Percentiles rank a stretch among this genome's conserved stretches.
phyloP scores from a whole-genome alignment of 2,329 filamentous ascomycete genomes.

The Beauveria medogensis region DNA sequence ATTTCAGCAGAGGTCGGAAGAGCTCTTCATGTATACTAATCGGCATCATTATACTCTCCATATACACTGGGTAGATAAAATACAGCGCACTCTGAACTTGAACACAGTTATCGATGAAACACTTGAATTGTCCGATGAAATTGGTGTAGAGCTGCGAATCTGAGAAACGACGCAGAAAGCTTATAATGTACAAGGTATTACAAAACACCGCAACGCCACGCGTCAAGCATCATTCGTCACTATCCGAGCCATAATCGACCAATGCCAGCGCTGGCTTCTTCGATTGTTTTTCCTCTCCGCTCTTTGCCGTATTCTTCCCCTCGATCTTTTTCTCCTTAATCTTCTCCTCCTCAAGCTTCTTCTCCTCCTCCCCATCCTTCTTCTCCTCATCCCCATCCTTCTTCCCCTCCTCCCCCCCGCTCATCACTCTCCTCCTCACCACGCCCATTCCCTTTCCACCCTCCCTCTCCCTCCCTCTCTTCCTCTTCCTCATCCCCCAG shows the following conservation, averaged over 20 bases:
- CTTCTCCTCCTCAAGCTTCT: neutral
- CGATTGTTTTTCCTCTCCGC: neutral
- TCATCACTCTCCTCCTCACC: conserved; percentile 13
- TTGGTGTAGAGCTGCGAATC: too few relatives aligned
- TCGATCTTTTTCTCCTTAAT: conserved; percentile 10
- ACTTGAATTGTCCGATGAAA: too few relatives aligned
- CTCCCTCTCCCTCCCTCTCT: conserved; percentile 21
- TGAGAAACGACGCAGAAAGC: too few relatives aligned
- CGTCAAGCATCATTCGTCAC: conserved; percentile 28
- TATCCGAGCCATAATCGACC: conserved; percentile 50
- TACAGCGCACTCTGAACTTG: neutral
- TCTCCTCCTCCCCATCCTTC: too few relatives aligned
- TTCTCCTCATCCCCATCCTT: conserved; percentile 13
- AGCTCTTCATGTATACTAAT: conserved; percentile 12
- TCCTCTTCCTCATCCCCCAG: conserved; percentile 19
- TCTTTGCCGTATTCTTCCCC: conserved; percentile 17
- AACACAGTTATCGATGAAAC: too few relatives aligned
- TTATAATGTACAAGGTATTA: neutral
- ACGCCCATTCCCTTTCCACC: conserved; percentile 8
- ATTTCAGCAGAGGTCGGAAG: neutral
- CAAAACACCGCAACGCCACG: conserved; percentile 6
- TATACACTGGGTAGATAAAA: neutral
- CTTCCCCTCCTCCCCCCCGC: conserved; percentile 8
- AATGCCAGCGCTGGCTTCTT: conserved; percentile 27
- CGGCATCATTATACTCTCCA: neutral